Evolutionary conservation across 2,329 filamentous ascomycete genomes (phyloP), one percentile per base, ranked within the genome.

Genomic region (Phialophora chinensis): DNA sequence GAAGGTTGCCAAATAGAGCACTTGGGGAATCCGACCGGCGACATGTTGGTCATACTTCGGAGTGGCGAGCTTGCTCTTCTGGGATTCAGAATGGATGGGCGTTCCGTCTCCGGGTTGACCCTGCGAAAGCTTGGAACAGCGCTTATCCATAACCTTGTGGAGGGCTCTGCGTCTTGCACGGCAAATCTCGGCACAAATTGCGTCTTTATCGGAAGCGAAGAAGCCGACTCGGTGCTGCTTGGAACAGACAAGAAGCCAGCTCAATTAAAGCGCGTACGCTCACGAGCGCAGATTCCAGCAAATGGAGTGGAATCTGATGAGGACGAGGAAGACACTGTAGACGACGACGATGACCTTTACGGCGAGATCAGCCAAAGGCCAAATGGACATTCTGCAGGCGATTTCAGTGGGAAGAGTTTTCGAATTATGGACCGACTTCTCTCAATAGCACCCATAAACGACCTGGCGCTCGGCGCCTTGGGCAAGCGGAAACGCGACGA

Each of bases 61-160:
- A 88, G 90, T 72, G 95, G 95, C 0, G 85, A 86, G 23, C 82
- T 97, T 56, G 88, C 88, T 10, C 85, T 95, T 25, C 79, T 98
- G 12, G 89, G 86, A 17, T 97, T 99, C 80, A 89, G 88, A 62
- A 87, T 97, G 67, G 93, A 97, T 75, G 95, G 96, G 17, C 87
- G 95, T 62, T 96, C 91, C 2, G 92, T 99, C 1, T 96, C 93
- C 29, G 93, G 92, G 1, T 83, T 99, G 67, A 87, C 85, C n/a
- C 80, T 99, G 61, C 88, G 87, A 69, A 79, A 86, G 47, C 82
- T 97, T 4, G 75, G 86, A 4, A 73, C 80, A 47, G 87, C 91
- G 62, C 83, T 85, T 27, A 90, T 91, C 10, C 90, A 90, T 7
- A 76, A 79, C 33, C 68, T 91, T 10, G 75, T 96, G 65, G 84